Evolutionary conservation across 257 asterid species (phyloP).

Genomic region (Solanum chmielewskii): DNA sequence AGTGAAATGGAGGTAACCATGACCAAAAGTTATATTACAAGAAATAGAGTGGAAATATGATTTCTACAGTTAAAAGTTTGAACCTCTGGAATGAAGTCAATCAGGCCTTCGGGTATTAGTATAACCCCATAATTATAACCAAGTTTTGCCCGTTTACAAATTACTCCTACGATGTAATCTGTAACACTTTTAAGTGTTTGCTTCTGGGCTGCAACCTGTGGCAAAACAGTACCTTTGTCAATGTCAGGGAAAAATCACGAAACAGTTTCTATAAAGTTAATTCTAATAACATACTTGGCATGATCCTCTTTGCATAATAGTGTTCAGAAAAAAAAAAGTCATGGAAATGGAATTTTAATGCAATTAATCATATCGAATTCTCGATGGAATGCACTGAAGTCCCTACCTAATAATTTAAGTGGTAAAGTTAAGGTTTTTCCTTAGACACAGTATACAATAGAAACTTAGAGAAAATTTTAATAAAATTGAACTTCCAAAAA

Average conservation of each 20-base stretch:
- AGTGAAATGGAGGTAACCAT: background rate
- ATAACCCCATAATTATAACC: conserved; percentile 96
- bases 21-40: background rate
- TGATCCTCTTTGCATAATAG: background rate
- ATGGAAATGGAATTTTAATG: background rate
- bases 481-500: background rate
- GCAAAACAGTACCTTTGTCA: background rate
- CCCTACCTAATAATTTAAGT: background rate
- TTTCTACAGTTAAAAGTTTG: background rate
- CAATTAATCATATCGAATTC: background rate
- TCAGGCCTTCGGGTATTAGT: conserved; percentile 94
- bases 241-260: background rate
- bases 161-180: conserved; percentile 71
- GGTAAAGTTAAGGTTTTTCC: background rate
- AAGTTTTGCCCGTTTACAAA: conserved; percentile 76
- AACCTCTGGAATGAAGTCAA: conserved; percentile 99
- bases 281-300: background rate
- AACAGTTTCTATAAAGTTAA: background rate
- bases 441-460: background rate
- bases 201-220: conserved; percentile 86
- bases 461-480: background rate
- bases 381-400: background rate
- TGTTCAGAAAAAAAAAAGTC: background rate
- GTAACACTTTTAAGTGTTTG: conserved; percentile 80
- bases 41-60: background rate